These are phyloP conservation scores for Dioscorea cayenensis DNA, from an alignment of 116 monocot genomes.

Conservation along the genomic window DNA sequence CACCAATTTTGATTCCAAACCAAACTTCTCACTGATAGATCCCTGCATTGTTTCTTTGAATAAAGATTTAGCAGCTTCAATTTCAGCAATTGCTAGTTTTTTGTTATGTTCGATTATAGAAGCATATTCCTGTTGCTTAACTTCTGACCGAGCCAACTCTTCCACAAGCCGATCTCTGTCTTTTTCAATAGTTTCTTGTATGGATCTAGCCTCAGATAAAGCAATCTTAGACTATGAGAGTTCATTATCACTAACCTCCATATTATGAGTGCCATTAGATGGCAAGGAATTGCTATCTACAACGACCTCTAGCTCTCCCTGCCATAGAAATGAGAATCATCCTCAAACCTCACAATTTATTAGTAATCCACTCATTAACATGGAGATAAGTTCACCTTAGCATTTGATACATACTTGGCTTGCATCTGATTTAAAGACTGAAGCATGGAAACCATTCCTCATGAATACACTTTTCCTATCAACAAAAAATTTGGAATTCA, in stretches of 20 bases:
- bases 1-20: conserved; percentile 15
- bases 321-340: background rate
- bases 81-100: no score
- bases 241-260: background rate
- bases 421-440: background rate
- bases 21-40: conserved; percentile 13
- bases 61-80: conserved; percentile 17
- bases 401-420: background rate
- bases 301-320: background rate
- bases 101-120: conserved; percentile 14
- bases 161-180: conserved; percentile 19
- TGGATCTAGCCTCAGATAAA: conserved; percentile 11
- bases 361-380: background rate
- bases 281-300: background rate
- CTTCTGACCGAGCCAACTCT: conserved; percentile 14
- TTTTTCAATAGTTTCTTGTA: background rate
- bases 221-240: background rate
- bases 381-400: background rate
- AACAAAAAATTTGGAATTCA: background rate
- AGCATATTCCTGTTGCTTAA: conserved; percentile 17
- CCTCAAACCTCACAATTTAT: background rate
- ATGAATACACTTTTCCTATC: background rate
- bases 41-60: conserved; percentile 12
- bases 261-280: background rate
- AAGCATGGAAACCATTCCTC: background rate